A percentile compares a stretch with the other conserved stretches of the same genome.
Evolutionary conservation across 1,139 yeast species (phyloP).

Genomic region (Candida anutae): DNA sequence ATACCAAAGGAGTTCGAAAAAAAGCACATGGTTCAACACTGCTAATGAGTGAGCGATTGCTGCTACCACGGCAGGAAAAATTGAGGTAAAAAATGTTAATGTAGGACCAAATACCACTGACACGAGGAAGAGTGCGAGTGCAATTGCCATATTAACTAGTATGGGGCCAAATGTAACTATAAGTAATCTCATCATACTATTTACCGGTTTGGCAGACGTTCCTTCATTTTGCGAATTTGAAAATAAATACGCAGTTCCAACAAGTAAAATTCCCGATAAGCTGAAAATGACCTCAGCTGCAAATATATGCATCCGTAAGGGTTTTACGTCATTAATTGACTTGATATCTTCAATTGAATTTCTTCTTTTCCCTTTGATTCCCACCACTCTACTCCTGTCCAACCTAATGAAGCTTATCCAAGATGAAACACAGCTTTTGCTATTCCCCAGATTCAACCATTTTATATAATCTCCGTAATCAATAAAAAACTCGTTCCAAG

Average conservation of each 20-base stretch:
- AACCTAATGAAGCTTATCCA: slow-evolving; percentile 37
- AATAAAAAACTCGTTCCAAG: slow-evolving; percentile 40
- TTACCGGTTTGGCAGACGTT: slow-evolving; percentile 18
- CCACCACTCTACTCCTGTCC: slow-evolving; percentile 36
- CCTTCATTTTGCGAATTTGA: slow-evolving; percentile 37
- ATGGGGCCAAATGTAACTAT: slow-evolving; percentile 43
- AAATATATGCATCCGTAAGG: slow-evolving; percentile 30
- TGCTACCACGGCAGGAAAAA: slow-evolving; percentile 40
- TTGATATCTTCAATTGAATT: slow-evolving; percentile 15
- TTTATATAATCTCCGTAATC: slow-evolving; percentile 35
- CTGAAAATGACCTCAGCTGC: slow-evolving; percentile 24
- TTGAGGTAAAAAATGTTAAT: slow-evolving; percentile 22
- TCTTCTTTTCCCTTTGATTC: slow-evolving; percentile 26
- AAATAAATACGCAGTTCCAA: slow-evolving; percentile 36
- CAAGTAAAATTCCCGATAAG: slow-evolving; percentile 17
- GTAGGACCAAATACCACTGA: slow-evolving; percentile 44
- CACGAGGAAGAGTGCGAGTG: slow-evolving; percentile 30
- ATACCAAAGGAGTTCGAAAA: slow-evolving; percentile 45
- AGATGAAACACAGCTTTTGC: slow-evolving; percentile 16
- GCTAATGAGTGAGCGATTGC: slow-evolving; percentile 36
- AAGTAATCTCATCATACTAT: slow-evolving; percentile 30
- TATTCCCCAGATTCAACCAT: slow-evolving; percentile 43
- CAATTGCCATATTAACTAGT: slow-evolving; percentile 29
- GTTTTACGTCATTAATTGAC: slow-evolving; percentile 27
- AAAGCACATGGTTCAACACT: slow-evolving; percentile 31